Conservation (phyloP, 225 moss, liverwort and hornwort species). For the Physcomitrium patens region DNA sequence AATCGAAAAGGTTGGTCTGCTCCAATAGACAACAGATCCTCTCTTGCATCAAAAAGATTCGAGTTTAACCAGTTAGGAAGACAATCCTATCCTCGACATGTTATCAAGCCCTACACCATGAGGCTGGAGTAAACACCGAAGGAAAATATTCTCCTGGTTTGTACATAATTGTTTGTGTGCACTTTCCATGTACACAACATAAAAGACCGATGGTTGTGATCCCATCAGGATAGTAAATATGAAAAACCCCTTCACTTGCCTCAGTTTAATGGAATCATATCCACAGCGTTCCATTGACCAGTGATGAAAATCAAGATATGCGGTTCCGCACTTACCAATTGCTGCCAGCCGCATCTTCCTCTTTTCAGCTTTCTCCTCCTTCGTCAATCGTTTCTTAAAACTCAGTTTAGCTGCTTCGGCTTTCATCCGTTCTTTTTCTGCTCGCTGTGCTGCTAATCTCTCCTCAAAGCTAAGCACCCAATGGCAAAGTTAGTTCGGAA, state of each 20-base stretch:
- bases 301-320: neutral
- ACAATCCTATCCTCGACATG: neutral
- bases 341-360: constrained; percentile 91
- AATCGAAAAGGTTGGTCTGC: constrained; percentile 98
- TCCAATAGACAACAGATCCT: constrained; percentile 91
- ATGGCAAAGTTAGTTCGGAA: neutral
- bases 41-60: constrained; percentile 57
- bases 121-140: constrained; percentile 10
- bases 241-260: constrained; percentile 2
- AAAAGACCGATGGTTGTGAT: neutral
- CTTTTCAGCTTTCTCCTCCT: constrained; percentile 81
- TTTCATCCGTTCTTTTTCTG: constrained; percentile 77
- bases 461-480: constrained; percentile 82
- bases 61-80: constrained; percentile 6
- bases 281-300: neutral
- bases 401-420: constrained; percentile 70
- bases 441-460: constrained; percentile 78
- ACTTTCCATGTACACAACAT: neutral
- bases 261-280: no score
- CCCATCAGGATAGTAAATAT: neutral
- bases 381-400: constrained; percentile 71
- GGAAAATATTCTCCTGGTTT: neutral
- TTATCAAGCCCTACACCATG: neutral
- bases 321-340: constrained; percentile 61
- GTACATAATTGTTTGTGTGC: constrained; percentile 7